These are phyloP conservation scores for Lactarius vividus DNA, from an alignment of 768 basidiomycete genomes.

Conservation along the genomic window DNA sequence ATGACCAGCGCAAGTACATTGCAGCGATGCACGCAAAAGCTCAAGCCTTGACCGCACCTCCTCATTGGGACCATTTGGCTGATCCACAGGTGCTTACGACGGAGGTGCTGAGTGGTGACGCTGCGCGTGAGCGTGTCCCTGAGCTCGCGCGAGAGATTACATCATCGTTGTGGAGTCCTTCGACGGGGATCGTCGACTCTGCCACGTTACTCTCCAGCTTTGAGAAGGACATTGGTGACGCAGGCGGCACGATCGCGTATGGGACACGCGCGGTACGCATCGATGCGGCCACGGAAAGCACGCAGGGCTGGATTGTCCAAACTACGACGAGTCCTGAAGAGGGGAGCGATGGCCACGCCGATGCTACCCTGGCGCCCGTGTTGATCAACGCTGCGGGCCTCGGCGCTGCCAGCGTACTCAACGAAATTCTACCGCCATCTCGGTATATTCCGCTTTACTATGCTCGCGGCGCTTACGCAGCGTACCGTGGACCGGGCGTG, in stretches of 20 bases:
- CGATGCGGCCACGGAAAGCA: constrained; percentile 51
- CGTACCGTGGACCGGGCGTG: constrained; percentile 79
- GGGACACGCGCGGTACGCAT: constrained; percentile 83
- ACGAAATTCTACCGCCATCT: constrained; percentile 58
- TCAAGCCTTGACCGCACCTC: constrained; percentile 49
- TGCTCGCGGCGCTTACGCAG: constrained; percentile 83
- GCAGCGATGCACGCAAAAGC: constrained; percentile 65
- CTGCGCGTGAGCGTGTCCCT: constrained; percentile 77
- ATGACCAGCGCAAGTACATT: constrained; percentile 67
- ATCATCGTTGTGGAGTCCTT: constrained; percentile 75
- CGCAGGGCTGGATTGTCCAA: constrained; percentile 86
- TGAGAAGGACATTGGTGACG: constrained; percentile 77
- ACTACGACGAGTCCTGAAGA: constrained; percentile 48
- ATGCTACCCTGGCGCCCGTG: constrained; percentile 69
- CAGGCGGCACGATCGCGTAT: constrained; percentile 66
- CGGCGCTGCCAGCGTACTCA: constrained; percentile 66
- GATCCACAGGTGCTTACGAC: constrained; percentile 52
- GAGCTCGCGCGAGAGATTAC: constrained; percentile 69
- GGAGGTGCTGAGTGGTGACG: constrained; percentile 60
- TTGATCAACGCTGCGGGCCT: constrained; percentile 84
- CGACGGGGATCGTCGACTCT: constrained; percentile 89
- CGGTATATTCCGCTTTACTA: constrained; percentile 72
- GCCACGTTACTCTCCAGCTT: constrained; percentile 80
- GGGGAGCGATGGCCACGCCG: constrained; percentile 39
- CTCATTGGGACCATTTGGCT: constrained; percentile 34